A percentile compares a stretch with the other conserved stretches of the same genome.
Evolutionary conservation across 2,329 filamentous ascomycete genomes (phyloP).

Genomic region (Zarea fungicola): DNA sequence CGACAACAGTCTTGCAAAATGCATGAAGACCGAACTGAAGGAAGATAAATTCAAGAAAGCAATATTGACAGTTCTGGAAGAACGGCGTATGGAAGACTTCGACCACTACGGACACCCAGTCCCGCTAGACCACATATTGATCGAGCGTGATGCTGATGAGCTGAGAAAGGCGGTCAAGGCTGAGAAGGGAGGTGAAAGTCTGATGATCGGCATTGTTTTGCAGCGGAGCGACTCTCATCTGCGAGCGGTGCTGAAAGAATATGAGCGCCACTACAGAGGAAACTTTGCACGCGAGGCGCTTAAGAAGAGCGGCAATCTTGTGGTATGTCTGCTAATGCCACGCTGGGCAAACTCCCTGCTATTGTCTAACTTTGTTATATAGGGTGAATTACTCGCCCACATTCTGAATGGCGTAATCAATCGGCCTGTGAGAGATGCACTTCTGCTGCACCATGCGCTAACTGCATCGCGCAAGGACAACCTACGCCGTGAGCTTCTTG

Average conservation of each 20-base stretch:
- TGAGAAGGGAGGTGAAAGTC: slow-evolving; percentile 77
- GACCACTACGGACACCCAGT: slow-evolving; percentile 58
- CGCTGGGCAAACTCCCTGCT: too few relatives aligned
- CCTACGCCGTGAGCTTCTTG: slow-evolving; percentile 78
- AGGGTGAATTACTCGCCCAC: slow-evolving; percentile 93
- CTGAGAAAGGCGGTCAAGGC: slow-evolving; percentile 63
- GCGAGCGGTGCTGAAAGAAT: slow-evolving; percentile 69
- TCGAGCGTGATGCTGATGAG: slow-evolving; percentile 67
- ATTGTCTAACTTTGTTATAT: too few relatives aligned
- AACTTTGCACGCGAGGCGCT: slow-evolving; percentile 89
- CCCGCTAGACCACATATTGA: slow-evolving; percentile 51
- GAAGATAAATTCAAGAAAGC: slow-evolving; percentile 95
- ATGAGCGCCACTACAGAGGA: slow-evolving; percentile 65
- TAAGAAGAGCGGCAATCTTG: slow-evolving; percentile 83
- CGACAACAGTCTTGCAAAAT: slow-evolving; percentile 69
- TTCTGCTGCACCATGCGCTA: slow-evolving; percentile 87
- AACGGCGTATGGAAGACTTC: slow-evolving; percentile 74
- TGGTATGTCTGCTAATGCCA: too few relatives aligned
- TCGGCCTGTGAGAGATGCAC: slow-evolving; percentile 84
- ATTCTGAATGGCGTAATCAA: slow-evolving; percentile 97
- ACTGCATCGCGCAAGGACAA: slow-evolving; percentile 65
- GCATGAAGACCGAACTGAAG: slow-evolving; percentile 88
- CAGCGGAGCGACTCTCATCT: slow-evolving; percentile 77
- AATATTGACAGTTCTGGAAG: slow-evolving; percentile 77
- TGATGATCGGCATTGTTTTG: slow-evolving; percentile 82